Evolutionary conservation across 305 asterid genomes (phyloP).

Genomic region (Solanum chacoense): DNA sequence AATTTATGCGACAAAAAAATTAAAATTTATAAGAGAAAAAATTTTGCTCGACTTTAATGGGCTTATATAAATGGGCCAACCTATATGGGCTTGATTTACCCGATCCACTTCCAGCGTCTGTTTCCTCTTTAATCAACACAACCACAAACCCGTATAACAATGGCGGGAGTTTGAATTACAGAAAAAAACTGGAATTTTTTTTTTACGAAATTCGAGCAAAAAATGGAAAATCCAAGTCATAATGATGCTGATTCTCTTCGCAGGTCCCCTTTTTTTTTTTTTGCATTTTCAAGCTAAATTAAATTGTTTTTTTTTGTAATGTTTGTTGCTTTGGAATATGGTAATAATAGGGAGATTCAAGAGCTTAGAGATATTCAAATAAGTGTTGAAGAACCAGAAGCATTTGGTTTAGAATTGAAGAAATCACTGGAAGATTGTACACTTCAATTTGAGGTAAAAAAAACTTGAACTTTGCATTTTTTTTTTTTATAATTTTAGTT

Average conservation of each 20-base stretch:
- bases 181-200: neutral
- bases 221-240: neutral
- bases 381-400: slow-evolving; percentile 1
- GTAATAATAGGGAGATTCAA: slow-evolving; percentile 34
- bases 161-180: slow-evolving; percentile 8
- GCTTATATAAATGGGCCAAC: neutral
- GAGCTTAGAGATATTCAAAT: slow-evolving; percentile 40
- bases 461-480: neutral
- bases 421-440: slow-evolving; percentile 26
- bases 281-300: neutral
- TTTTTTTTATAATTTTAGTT: no score
- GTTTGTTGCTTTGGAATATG: neutral
- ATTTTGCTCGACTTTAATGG: neutral
- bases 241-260: slow-evolving; percentile 23
- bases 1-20: no score
- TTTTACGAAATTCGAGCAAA: neutral
- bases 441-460: slow-evolving; percentile 41
- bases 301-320: neutral
- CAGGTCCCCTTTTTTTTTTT: slow-evolving; percentile 21
- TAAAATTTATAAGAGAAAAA: no score
- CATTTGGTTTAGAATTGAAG: slow-evolving; percentile 25
- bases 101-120: neutral
- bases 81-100: neutral
- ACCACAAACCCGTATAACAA: neutral
- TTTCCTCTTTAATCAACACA: neutral